Percentiles rank a stretch among this genome's conserved stretches.
phyloP scores from a whole-genome alignment of 176 grass and related monocot genomes.

The Oryza australiensis region DNA sequence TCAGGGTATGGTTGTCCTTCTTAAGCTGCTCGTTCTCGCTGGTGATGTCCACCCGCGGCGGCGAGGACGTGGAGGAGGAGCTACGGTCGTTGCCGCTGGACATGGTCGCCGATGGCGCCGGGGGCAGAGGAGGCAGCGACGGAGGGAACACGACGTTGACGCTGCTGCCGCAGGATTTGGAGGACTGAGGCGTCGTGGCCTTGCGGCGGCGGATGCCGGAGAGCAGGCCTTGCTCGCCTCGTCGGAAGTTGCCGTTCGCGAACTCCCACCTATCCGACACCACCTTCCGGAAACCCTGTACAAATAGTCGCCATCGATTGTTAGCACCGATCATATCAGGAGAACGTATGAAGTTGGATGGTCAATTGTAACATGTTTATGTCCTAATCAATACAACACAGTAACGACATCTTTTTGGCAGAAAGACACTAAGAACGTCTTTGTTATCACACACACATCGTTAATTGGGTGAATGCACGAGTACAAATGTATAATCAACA shows the following conservation, averaged over 20 bases:
- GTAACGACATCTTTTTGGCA: background rate
- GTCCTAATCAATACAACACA: background rate
- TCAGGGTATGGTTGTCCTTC: constrained; percentile 61
- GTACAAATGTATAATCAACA: background rate
- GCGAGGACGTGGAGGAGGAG: constrained; percentile 61
- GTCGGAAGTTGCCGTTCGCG: constrained; percentile 82
- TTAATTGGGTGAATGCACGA: background rate
- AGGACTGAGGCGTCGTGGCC: constrained; percentile 28
- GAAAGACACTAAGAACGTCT: background rate
- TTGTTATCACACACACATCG: background rate
- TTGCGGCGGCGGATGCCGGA: constrained; percentile 63
- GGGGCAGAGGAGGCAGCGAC: constrained; percentile 36
- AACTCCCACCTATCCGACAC: constrained; percentile 89
- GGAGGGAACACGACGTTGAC: constrained; percentile 33
- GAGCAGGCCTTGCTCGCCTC: constrained; percentile 64
- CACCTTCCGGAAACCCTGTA: constrained; percentile 91
- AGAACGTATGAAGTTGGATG: background rate
- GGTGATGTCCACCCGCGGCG: constrained; percentile 39
- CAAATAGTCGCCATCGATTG: background rate
- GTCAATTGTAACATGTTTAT: no score
- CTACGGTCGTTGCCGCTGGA: constrained; percentile 54
- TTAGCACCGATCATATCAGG: background rate
- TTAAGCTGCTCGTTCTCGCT: constrained; percentile 71
- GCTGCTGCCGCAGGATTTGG: constrained; percentile 27
- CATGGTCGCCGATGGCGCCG: constrained; percentile 36